Percentiles rank a stretch among this genome's conserved stretches.
These are phyloP conservation scores for Talaromyces trachyspermus DNA, from an alignment of 495 filamentous ascomycete genomes.

Conservation along the genomic window DNA sequence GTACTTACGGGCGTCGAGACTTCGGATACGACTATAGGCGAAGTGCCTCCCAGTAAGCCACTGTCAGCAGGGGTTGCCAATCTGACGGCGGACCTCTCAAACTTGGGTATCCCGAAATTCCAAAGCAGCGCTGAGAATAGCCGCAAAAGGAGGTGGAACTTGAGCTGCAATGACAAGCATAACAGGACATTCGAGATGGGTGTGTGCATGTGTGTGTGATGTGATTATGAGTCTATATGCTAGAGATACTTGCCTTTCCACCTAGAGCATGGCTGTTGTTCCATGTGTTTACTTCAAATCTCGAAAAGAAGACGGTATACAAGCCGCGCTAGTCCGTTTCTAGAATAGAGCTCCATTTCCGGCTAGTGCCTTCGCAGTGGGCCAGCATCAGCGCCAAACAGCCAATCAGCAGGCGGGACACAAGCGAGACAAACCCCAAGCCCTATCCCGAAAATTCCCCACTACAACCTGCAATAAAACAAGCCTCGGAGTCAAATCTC, in stretches of 20 bases:
- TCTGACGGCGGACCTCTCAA: constrained; percentile 37
- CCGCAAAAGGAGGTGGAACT: constrained; percentile 33
- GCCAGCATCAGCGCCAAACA: neutral
- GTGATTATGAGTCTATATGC: no score
- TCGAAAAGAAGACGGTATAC: no score
- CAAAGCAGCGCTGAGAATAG: constrained; percentile 14
- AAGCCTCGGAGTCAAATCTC: neutral
- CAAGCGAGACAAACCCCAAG: constrained; percentile 41
- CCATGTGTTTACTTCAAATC: no score
- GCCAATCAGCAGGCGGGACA: constrained; percentile 8
- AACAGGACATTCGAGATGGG: no score
- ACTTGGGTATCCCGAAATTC: constrained; percentile 26
- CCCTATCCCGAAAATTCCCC: constrained; percentile 32
- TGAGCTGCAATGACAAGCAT: no score
- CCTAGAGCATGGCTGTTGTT: no score
- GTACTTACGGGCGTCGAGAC: constrained; percentile 45
- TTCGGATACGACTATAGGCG: constrained; percentile 25
- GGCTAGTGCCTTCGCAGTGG: neutral
- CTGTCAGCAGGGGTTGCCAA: constrained; percentile 26
- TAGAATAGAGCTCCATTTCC: neutral
- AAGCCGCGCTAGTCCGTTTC: neutral
- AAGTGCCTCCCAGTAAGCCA: constrained; percentile 18
- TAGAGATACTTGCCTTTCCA: no score
- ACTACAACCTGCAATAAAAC: neutral
- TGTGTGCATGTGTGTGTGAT: no score